Evolutionary conservation across 2,329 filamentous ascomycete genomes (phyloP), one percentile per base, ranked within the genome.

Genomic region (Epichloe festucae): DNA sequence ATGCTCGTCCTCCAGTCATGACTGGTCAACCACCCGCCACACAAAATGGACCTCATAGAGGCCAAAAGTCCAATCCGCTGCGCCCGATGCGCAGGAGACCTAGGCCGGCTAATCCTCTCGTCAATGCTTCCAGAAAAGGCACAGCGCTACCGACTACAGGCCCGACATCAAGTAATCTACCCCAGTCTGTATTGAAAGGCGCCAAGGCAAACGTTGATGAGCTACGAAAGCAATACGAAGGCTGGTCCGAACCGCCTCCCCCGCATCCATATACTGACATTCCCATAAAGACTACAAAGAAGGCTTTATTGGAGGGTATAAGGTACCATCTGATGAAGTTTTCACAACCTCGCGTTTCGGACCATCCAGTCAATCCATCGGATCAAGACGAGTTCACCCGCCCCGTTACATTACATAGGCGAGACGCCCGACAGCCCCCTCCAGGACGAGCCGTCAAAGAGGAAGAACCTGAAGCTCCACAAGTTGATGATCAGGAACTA

Each of bases 291-390:
- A 87, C 89, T 6, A 94, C 88, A 6, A 95, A 94, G 68, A 82
- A 84, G 61, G 81, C 84, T 10, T 68, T 95, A 48, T 76, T 87
- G 52, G 85, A 93, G 58, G 87, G 85, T 5, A 71, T 95, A 53
- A 85, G 91, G 47, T 83, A 89, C 62, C 93, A 98, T 64, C 79
- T 95, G 56, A 90, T 95, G 74, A 84, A 87, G 59, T 82, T 98
- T 59, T 64, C 70, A 52, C 76, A 85, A 55, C 73, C 77, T 49
- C 82, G 81, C 60, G 61, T 68, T 10, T 65, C 64, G 19, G 73
- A 73, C 55, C 84, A 85, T 58, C 77, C 82, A 35, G 63, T 88
- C 54, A 84, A 97, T 62, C 78, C 81, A 2, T 74, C 73, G 27
- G 71, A 84, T 58, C 83, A 91, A 58, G 74, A 82, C 5, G 82